A percentile compares a stretch with the other conserved stretches of the same genome.
These are phyloP conservation scores for Hirschioporus abietinus DNA, from an alignment of 768 basidiomycete species.

Conservation along the genomic window DNA sequence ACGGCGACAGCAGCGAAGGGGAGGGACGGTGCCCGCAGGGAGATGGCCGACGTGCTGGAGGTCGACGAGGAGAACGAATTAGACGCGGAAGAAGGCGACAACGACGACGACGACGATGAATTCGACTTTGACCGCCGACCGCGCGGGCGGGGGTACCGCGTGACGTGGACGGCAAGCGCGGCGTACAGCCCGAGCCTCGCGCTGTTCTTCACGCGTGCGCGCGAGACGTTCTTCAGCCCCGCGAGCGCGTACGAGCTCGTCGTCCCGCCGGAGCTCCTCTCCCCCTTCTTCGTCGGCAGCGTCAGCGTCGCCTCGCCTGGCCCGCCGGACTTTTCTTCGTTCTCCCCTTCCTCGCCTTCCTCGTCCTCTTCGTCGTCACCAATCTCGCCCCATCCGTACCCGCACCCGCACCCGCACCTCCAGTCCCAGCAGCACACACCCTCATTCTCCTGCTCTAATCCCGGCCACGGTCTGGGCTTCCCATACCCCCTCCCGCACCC, in stretches of 20 bases:
- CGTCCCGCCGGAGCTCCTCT: slow-evolving; percentile 59
- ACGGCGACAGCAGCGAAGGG: too few species aligned
- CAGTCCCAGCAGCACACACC: background rate
- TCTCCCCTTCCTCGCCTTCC: slow-evolving; percentile 38
- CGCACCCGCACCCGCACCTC: too few species aligned
- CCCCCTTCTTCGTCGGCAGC: slow-evolving; percentile 31
- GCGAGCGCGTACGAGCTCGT: slow-evolving; percentile 68
- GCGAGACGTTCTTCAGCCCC: slow-evolving; percentile 76
- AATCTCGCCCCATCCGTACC: slow-evolving; percentile 6
- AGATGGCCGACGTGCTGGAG: background rate
- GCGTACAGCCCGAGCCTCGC: slow-evolving; percentile 45
- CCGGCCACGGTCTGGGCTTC: background rate
- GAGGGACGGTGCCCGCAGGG: background rate
- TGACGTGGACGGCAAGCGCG: slow-evolving; percentile 32
- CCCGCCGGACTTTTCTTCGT: slow-evolving; percentile 22
- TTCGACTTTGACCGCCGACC: slow-evolving; percentile 16
- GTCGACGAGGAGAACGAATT: background rate
- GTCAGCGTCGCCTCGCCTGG: background rate
- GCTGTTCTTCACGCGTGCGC: slow-evolving; percentile 74
- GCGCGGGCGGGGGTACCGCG: slow-evolving; percentile 23
- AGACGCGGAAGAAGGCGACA: too few species aligned
- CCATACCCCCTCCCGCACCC: slow-evolving; percentile 38
- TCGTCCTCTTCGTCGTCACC: slow-evolving; percentile 17
- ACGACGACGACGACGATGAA: background rate
- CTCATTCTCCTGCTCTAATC: too few species aligned